These are phyloP conservation scores for Leptographium wingfieldii DNA, from an alignment of 2,329 filamentous ascomycete genomes.

Conservation along the genomic window DNA sequence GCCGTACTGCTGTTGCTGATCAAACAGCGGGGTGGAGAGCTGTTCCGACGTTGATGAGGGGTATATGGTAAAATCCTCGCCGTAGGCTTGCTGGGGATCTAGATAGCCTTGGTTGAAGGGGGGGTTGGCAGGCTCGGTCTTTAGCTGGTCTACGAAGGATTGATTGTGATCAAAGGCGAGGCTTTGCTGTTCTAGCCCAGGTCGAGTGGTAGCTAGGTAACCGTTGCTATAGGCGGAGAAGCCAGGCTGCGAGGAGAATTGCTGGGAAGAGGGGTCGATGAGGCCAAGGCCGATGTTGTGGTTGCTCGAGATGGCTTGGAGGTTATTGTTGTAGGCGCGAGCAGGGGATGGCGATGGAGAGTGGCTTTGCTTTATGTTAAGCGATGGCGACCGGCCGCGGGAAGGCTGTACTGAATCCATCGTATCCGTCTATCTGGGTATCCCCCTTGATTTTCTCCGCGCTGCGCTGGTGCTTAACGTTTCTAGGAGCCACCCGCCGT, in stretches of 20 bases:
- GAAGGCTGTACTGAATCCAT: constrained; percentile 40
- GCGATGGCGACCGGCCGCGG: constrained; percentile 48
- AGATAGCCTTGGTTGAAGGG: constrained; percentile 27
- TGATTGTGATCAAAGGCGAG: constrained; percentile 30
- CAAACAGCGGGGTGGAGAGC: constrained; percentile 50
- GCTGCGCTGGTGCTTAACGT: neutral
- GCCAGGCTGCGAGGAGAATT: constrained; percentile 28
- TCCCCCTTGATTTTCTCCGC: constrained; percentile 5
- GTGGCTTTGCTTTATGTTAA: constrained; percentile 55
- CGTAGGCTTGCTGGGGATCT: constrained; percentile 31
- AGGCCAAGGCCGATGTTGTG: constrained; percentile 38
- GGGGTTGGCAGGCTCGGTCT: constrained; percentile 16
- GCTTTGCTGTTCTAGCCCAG: constrained; percentile 18
- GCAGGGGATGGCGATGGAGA: constrained; percentile 43
- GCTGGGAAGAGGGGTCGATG: constrained; percentile 38
- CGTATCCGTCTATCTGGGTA: constrained; percentile 10
- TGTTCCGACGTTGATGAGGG: constrained; percentile 42
- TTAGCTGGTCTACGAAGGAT: constrained; percentile 31
- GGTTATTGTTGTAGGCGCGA: constrained; percentile 30
- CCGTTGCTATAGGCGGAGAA: constrained; percentile 33
- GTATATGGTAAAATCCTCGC: constrained; percentile 53
- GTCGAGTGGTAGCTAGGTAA: constrained; percentile 35
- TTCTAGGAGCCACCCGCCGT: neutral
- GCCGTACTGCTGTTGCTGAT: constrained; percentile 27
- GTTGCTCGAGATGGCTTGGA: constrained; percentile 15